Evolutionary conservation across 805 yeast species (phyloP), one percentile per base, ranked within the genome.

Genomic region (Kodamaea fukazawae): DNA sequence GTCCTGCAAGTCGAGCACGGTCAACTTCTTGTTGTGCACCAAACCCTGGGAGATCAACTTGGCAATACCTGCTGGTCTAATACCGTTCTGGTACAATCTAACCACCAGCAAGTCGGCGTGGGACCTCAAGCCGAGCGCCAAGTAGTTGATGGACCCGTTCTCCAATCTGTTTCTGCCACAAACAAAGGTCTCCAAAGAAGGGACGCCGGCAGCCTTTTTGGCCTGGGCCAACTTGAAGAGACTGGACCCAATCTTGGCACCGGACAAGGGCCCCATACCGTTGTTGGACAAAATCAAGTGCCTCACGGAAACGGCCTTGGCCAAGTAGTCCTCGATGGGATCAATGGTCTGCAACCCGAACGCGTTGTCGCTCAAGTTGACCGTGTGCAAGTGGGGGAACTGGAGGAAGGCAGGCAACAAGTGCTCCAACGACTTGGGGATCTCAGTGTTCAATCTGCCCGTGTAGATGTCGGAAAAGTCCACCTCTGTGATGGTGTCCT

Each of bases 251-350:
- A 93, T 86, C 60, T 96, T 78, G 42, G 91, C 83, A 53, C 99
- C 99, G 1, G 98, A 96, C 60, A 85, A 85, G 17, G 99, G 99
- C 26, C 99, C 99, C 80, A 93, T 83, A 41, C 99, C 99, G 61
- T 93, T 93, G 66, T 93, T 93, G 34, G 96, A 83, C 46, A 93
- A 71, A 49, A 87, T 81, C 61, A 93, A 75, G 59, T 93, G 96
- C 63, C 86, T 84, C 41, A 93, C 67, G 17, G 95, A 80, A 12
- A 78, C 75, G 26, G 91, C 95, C 51, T 82, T 73, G 9, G 86
- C 68, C 43, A 93, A 70, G 53, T 82, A 89, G 18, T 70, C 73
- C 58, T 93, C 96, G 41, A 93, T 73, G 7, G 93, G 95, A 43
- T 84, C 96, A 46, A 93, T 87, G 16, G 98, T 86, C 57, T 93